Conservation (phyloP, 2,329 filamentous ascomycete genomes). For the Phialemoniopsis sp. region DNA sequence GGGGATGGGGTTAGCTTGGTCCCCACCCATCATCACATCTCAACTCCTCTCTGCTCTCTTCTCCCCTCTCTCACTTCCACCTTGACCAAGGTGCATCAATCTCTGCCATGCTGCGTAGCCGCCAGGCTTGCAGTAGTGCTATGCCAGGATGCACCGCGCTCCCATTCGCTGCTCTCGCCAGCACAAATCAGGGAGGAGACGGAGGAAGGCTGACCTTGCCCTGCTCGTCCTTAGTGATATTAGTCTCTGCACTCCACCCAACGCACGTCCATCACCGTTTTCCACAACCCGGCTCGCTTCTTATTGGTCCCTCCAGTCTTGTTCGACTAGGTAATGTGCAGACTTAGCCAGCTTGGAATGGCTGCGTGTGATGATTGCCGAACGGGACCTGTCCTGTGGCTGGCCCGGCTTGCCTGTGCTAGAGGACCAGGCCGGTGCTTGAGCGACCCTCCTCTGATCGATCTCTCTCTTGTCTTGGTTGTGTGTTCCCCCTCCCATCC, state of each 20-base stretch:
- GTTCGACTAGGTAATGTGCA: background rate
- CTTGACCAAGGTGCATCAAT: background rate
- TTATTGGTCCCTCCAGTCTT: slow-evolving; percentile 1
- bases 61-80: background rate
- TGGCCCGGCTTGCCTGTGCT: background rate
- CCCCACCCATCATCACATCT: background rate
- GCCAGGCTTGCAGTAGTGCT: slow-evolving; percentile 9
- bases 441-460: slow-evolving; percentile 16
- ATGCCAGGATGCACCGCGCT: background rate
- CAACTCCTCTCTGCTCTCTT: slow-evolving; percentile 1
- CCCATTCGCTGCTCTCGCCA: background rate
- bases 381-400: background rate
- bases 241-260: background rate
- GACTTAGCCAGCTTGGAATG: background rate
- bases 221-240: slow-evolving; percentile 4
- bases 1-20: slow-evolving; percentile 21
- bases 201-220: too few relatives aligned
- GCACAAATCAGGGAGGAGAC: background rate
- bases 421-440: slow-evolving; percentile 12
- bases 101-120: slow-evolving; percentile 4
- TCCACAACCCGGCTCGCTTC: slow-evolving; percentile 4
- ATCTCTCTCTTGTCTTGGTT: slow-evolving; percentile 17
- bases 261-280: background rate
- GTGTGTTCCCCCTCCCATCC: slow-evolving; percentile 15
- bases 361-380: background rate